These are phyloP conservation scores for Aspergillus sp. DNA, from an alignment of 2,329 filamentous ascomycete genomes.

Conservation along the genomic window DNA sequence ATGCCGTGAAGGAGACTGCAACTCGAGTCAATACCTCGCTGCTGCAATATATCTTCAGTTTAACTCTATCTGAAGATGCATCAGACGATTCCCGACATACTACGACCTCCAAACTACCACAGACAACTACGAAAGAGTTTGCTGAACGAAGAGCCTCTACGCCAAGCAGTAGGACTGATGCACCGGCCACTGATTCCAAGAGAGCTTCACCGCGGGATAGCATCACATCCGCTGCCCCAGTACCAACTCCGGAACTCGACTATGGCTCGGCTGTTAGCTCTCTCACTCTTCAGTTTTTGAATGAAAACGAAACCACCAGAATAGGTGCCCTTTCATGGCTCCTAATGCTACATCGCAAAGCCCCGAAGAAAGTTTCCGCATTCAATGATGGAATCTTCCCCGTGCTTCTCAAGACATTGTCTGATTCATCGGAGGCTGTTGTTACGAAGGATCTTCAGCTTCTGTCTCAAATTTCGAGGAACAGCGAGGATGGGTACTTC, in stretches of 20 bases:
- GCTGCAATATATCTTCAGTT: conserved; percentile 90
- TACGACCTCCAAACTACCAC: conserved; percentile 42
- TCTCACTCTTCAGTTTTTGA: conserved; percentile 87
- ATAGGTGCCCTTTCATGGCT: conserved; percentile 94
- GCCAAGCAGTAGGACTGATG: conserved; percentile 30
- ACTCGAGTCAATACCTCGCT: conserved; percentile 85
- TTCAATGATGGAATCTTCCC: conserved; percentile 98
- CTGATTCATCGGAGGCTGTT: conserved; percentile 91
- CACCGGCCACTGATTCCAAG: conserved; percentile 27
- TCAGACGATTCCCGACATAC: conserved; percentile 41
- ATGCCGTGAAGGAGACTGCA: conserved; percentile 79
- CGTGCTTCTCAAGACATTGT: conserved; percentile 90
- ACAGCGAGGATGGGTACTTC: conserved; percentile 97
- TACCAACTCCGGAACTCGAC: conserved; percentile 69
- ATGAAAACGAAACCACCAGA: conserved; percentile 93
- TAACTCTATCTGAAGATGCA: conserved; percentile 76
- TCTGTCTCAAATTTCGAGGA: conserved; percentile 91
- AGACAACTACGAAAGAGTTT: conserved; percentile 38
- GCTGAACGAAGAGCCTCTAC: conserved; percentile 46
- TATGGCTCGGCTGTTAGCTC: conserved; percentile 94
- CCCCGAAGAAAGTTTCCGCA: conserved; percentile 85
- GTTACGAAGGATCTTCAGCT: conserved; percentile 93
- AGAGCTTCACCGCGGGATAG: conserved; percentile 44
- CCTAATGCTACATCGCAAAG: conserved; percentile 96
- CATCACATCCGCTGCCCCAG: conserved; percentile 44